These are phyloP conservation scores for Paraurostyla sp. DNA, from an alignment of 73 alveolate species.

Conservation along the genomic window DNA sequence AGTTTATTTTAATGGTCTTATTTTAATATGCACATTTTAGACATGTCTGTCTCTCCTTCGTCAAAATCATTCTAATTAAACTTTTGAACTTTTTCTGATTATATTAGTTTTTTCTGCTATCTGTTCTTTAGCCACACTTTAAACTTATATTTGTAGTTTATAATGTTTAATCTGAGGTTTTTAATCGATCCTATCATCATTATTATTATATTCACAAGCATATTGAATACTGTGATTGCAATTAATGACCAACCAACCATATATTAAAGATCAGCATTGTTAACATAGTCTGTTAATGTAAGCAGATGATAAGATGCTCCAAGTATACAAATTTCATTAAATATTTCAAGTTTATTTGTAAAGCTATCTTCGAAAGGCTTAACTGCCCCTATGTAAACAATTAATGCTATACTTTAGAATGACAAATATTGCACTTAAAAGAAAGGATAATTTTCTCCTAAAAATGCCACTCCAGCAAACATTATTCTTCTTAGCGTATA, in stretches of 20 bases:
- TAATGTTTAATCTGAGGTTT: too few relatives aligned
- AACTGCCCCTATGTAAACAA: not conserved
- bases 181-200: too few relatives aligned
- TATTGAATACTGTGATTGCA: not conserved
- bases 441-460: not conserved
- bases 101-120: too few relatives aligned
- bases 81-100: too few relatives aligned
- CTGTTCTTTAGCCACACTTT: too few relatives aligned
- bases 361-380: constrained; percentile 1
- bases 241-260: not conserved
- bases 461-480: constrained; percentile 28
- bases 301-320: constrained; percentile 34
- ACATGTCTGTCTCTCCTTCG: too few relatives aligned
- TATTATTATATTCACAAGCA: not conserved
- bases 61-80: too few relatives aligned
- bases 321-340: constrained; percentile 14
- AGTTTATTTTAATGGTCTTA: too few relatives aligned
- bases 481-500: constrained; percentile 2
- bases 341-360: not conserved
- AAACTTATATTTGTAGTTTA: too few relatives aligned
- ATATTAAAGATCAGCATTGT: not conserved
- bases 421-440: not conserved
- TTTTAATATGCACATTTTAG: too few relatives aligned
- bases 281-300: not conserved
- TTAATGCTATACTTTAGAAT: not conserved